Percentiles rank a stretch among this genome's conserved stretches.
Evolutionary conservation across 2,329 filamentous ascomycete species (phyloP).

Genomic region (Eurotiales sp.): DNA sequence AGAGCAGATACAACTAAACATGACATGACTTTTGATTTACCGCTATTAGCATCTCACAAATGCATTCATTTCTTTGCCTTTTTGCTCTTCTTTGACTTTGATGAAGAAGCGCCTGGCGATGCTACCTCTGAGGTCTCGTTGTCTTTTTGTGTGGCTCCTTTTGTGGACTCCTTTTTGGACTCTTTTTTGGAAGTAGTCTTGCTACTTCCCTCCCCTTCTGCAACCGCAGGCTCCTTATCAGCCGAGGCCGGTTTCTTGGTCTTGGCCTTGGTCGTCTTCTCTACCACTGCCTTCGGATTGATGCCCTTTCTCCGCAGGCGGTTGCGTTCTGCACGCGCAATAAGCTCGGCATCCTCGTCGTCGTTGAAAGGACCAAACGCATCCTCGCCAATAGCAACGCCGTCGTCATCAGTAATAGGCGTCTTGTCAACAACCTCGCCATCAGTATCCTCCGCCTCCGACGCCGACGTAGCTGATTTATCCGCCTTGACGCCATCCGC

Average conservation of each 20-base stretch:
- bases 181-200: conserved; percentile 10
- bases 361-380: conserved; percentile 72
- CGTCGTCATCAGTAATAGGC: conserved; percentile 53
- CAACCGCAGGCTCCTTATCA: conserved; percentile 4
- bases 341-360: conserved; percentile 66
- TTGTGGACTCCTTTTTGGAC: conserved; percentile 13
- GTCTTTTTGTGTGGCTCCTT: no score
- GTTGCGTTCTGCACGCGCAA: conserved; percentile 69
- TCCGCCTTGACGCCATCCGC: conserved; percentile 20
- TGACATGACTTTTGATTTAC: neutral
- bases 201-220: neutral
- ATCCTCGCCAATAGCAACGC: conserved; percentile 38
- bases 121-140: neutral
- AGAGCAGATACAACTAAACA: neutral
- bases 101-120: neutral
- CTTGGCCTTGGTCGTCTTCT: conserved; percentile 21
- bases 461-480: conserved; percentile 4
- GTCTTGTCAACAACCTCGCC: conserved; percentile 63
- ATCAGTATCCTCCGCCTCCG: conserved; percentile 23
- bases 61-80: conserved; percentile 17
- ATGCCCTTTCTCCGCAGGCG: conserved; percentile 70
- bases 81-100: conserved; percentile 15
- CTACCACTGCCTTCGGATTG: conserved; percentile 60
- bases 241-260: conserved; percentile 14
- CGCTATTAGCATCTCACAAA: neutral